phyloP scores from a whole-genome alignment of 768 basidiomycete species.

The Xanthoconium stramineum region DNA sequence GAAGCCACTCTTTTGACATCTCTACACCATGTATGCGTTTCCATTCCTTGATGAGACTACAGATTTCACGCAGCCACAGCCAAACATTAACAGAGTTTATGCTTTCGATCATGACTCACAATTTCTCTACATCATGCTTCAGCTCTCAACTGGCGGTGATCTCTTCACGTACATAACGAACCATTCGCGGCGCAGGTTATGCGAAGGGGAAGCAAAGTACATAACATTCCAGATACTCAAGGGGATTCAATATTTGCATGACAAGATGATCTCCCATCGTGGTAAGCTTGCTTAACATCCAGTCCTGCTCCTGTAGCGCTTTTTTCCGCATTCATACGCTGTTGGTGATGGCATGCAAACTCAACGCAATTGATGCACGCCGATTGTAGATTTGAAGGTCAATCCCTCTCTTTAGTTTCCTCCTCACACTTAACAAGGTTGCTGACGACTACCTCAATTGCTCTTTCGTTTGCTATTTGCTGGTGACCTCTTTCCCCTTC shows the following conservation, averaged over 20 bases:
- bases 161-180: constrained; percentile 82
- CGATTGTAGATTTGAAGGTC: constrained; percentile 62
- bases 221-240: constrained; percentile 78
- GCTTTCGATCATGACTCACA: constrained; percentile 60
- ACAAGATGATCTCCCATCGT: constrained; percentile 71
- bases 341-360: background rate
- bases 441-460: background rate
- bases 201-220: constrained; percentile 81
- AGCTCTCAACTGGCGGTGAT: constrained; percentile 83
- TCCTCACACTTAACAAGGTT: background rate
- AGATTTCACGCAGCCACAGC: constrained; percentile 38
- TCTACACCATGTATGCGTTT: constrained; percentile 59
- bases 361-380: background rate
- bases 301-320: background rate
- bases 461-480: background rate
- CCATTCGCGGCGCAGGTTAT: constrained; percentile 52
- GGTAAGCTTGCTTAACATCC: constrained; percentile 40
- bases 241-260: constrained; percentile 69
- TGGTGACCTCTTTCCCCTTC: background rate
- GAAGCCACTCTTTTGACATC: constrained; percentile 73
- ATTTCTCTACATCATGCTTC: constrained; percentile 81
- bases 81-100: constrained; percentile 78
- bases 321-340: background rate
- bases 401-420: background rate
- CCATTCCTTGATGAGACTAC: background rate